phyloP scores from a whole-genome alignment of 2,329 filamentous ascomycete genomes.

The Knoxdaviesia proteae region DNA sequence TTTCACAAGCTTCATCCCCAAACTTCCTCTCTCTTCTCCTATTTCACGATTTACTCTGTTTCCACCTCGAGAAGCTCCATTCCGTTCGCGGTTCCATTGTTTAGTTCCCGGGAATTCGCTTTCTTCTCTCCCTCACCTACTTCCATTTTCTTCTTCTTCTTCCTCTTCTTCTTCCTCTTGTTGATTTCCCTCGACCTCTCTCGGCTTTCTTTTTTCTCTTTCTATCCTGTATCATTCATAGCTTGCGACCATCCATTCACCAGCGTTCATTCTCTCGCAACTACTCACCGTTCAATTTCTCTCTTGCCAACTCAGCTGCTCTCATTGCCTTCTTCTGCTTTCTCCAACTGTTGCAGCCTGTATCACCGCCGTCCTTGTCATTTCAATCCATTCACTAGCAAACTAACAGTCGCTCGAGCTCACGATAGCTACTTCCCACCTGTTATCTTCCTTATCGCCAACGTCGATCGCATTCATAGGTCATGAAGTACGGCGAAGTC shows the following conservation, averaged over 20 bases:
- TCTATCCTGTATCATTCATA: neutral
- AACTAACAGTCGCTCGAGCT: no score
- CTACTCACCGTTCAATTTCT: no score
- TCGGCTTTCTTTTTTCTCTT: neutral
- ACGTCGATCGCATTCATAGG: neutral
- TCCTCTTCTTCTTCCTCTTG: neutral
- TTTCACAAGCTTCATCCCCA: no score
- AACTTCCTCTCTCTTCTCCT: no score
- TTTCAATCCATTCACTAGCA: neutral
- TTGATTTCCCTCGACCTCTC: neutral
- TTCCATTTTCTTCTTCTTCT: neutral
- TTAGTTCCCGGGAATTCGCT: no score
- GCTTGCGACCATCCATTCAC: neutral
- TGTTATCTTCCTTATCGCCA: neutral
- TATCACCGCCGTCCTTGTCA: neutral
- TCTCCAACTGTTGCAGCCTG: neutral
- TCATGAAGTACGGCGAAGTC: conserved; percentile 18
- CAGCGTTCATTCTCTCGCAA: no score
- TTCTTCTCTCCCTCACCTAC: no score
- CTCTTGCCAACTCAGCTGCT: no score
- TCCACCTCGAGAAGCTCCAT: no score
- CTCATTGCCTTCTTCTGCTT: neutral
- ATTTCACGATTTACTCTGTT: no score
- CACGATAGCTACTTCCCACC: no score
- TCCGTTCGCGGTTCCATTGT: no score